These are phyloP conservation scores for Ustilago crameri DNA, from an alignment of 1,284 basidiomycete species.

Conservation along the genomic window DNA sequence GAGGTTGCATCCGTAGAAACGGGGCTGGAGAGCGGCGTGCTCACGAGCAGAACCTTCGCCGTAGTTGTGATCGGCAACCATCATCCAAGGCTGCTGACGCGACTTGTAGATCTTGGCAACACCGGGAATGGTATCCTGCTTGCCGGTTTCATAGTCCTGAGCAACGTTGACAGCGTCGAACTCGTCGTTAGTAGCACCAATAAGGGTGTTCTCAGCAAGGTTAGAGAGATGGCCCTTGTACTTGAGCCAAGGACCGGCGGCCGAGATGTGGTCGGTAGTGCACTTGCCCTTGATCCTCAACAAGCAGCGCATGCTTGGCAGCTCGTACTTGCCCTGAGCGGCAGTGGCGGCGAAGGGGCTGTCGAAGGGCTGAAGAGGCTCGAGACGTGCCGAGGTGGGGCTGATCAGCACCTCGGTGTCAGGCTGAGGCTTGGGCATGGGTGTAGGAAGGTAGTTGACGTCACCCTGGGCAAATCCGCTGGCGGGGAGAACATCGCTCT, in stretches of 20 bases:
- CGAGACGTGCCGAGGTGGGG: constrained; percentile 74
- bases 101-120: constrained; percentile 61
- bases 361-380: constrained; percentile 85
- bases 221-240: constrained; percentile 93
- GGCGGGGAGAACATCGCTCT: constrained; percentile 84
- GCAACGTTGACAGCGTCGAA: constrained; percentile 70
- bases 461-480: constrained; percentile 85
- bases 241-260: constrained; percentile 82
- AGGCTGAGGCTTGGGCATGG: constrained; percentile 76
- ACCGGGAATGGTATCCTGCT: constrained; percentile 64
- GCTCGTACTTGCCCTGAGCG: constrained; percentile 74
- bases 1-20: constrained; percentile 81
- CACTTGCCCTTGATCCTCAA: constrained; percentile 96
- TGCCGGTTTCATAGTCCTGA: constrained; percentile 59
- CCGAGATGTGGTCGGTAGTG: constrained; percentile 80
- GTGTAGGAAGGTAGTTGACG: constrained; percentile 80
- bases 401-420: constrained; percentile 80
- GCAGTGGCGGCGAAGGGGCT: constrained; percentile 76
- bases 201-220: constrained; percentile 89
- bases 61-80: constrained; percentile 87
- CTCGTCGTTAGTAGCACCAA: constrained; percentile 69
- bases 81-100: constrained; percentile 77
- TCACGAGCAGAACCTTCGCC: constrained; percentile 98
- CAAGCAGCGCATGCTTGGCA: constrained; percentile 77
- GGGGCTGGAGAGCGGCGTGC: constrained; percentile 95